Conservation (phyloP, 2,329 filamentous ascomycete species). For the Colletotrichum melonis region DNA sequence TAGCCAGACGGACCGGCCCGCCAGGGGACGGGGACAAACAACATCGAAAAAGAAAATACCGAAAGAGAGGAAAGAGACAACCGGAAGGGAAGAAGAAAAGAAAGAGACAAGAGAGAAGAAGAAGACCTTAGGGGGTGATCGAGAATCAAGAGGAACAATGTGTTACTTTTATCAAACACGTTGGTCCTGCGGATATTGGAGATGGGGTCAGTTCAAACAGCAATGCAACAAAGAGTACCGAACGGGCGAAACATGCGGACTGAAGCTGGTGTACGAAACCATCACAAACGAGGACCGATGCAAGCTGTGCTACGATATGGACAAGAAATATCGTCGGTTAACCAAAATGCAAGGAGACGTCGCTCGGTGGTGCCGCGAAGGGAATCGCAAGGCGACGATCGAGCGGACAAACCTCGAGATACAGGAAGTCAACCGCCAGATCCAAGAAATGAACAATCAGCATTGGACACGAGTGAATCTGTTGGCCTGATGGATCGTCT, state of each 20-base stretch:
- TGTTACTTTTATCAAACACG: conserved; percentile 95
- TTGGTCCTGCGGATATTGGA: conserved; percentile 90
- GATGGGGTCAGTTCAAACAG: conserved; percentile 92
- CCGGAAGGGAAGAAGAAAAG: background rate
- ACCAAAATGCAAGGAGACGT: conserved; percentile 81
- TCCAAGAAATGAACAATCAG: conserved; percentile 56
- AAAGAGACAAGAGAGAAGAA: background rate
- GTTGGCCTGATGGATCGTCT: conserved; percentile 40
- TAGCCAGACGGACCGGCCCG: conserved; percentile 32
- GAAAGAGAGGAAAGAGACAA: background rate
- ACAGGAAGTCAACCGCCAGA: conserved; percentile 70
- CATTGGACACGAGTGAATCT: conserved; percentile 52
- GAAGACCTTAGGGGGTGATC: background rate
- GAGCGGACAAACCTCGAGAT: conserved; percentile 78
- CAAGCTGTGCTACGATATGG: conserved; percentile 88
- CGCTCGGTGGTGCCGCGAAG: conserved; percentile 80
- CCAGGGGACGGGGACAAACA: background rate
- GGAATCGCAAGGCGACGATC: conserved; percentile 79
- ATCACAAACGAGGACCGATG: conserved; percentile 74
- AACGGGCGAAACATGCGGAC: conserved; percentile 94
- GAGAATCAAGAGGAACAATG: conserved; percentile 65
- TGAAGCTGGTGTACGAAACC: conserved; percentile 87
- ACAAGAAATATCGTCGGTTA: conserved; percentile 83
- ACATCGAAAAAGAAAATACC: background rate
- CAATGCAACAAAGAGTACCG: conserved; percentile 96